Evolutionary conservation across 2,329 filamentous ascomycete species (phyloP).

Genomic region (Cryphonectria naterciae): DNA sequence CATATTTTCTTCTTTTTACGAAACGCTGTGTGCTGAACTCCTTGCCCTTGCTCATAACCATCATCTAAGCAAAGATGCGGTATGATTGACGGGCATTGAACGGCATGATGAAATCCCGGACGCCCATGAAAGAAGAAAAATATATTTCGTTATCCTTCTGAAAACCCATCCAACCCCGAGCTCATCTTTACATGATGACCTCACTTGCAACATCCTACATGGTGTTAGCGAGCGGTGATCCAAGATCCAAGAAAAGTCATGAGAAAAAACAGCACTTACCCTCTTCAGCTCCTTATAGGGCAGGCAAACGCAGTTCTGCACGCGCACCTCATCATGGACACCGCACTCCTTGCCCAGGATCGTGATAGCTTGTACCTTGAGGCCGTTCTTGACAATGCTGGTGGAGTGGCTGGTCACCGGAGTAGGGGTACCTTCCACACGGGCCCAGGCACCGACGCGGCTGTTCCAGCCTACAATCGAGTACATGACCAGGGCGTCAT

Average conservation of each 20-base stretch:
- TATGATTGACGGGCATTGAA: not conserved
- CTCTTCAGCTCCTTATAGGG: conserved; percentile 98
- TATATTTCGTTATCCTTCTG: not conserved
- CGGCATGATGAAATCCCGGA: not conserved
- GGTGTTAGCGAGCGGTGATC: conserved; percentile 1
- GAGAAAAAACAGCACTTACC: conserved; percentile 56
- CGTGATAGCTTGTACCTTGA: conserved; percentile 98
- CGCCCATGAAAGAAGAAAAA: not conserved
- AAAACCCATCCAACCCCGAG: not conserved
- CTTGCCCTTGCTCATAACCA: not conserved
- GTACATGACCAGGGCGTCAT: conserved; percentile 94
- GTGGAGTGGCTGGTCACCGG: conserved; percentile 87
- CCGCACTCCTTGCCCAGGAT: conserved; percentile 95
- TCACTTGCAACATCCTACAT: conserved; percentile 77
- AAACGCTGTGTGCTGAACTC: not conserved
- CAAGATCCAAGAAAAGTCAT: not conserved
- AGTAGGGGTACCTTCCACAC: conserved; percentile 93
- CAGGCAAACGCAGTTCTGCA: conserved; percentile 97
- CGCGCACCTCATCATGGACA: conserved; percentile 90
- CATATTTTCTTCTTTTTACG: not conserved
- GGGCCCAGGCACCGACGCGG: conserved; percentile 95
- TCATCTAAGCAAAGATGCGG: not conserved
- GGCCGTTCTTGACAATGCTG: conserved; percentile 94
- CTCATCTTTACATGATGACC: conserved; percentile 62
- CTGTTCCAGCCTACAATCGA: conserved; percentile 97